These are phyloP conservation scores for Parietaria judaica DNA, from an alignment of 306 rosid species.

Conservation along the genomic window DNA sequence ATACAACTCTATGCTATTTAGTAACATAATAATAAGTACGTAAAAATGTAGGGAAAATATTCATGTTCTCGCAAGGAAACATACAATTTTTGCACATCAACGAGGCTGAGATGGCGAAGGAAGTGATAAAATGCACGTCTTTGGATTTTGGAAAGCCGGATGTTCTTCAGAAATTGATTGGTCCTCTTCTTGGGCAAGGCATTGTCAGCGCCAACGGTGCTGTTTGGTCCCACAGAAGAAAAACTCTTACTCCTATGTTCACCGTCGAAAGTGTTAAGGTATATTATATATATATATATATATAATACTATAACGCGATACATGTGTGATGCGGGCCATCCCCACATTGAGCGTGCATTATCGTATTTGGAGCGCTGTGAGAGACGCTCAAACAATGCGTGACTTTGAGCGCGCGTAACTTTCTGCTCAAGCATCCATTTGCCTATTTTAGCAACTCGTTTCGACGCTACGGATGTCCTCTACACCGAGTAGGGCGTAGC, in stretches of 20 bases:
- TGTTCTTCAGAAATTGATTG: background rate
- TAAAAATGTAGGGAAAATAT: background rate
- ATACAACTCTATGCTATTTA: no score
- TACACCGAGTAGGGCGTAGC: no score
- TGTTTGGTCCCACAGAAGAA: conserved; percentile 3
- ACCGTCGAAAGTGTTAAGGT: background rate
- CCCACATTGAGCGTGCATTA: no score
- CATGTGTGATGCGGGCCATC: no score
- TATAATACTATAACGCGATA: no score
- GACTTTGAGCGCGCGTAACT: background rate
- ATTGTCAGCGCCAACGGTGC: background rate
- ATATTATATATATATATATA: no score
- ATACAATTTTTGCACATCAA: background rate
- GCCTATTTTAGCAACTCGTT: background rate
- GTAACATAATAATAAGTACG: background rate
- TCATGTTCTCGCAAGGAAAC: conserved; percentile 1
- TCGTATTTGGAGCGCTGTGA: no score
- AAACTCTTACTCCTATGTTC: conserved; percentile 1
- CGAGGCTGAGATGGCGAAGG: conserved; percentile 2
- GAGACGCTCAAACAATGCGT: no score
- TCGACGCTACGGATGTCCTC: no score
- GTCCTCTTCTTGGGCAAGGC: conserved; percentile 8
- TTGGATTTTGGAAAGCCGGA: conserved; percentile 2
- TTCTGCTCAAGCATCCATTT: background rate
- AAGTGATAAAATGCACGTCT: background rate